Evolutionary conservation across 163 green algal species (phyloP), one percentile per base, ranked within the genome.

Genomic region (Trebouxia gelatinosa): DNA sequence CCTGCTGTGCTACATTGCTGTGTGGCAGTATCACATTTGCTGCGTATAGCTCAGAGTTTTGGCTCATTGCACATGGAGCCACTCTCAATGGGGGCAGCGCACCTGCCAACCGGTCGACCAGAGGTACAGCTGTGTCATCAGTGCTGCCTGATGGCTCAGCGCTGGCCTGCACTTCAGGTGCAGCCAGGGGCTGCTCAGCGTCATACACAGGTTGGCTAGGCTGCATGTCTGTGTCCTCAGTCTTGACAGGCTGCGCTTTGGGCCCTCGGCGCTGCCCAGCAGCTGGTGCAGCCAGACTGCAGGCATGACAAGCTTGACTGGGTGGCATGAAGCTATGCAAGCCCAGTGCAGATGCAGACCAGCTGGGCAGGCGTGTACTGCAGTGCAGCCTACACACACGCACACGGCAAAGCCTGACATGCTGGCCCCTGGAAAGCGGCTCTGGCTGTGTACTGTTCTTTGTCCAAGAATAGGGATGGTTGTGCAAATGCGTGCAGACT

Each of bases 71-170:
- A n/a, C n/a, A n/a, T n/a, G n/a, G n/a, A n/a, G n/a, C n/a, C 11
- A 31, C 11, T 6, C 11, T 70, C 19, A 34, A 17, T 17, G 7
- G 35, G 2, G 23, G 26, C 26, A 51, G 35, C 64, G 32, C 50
- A n/a, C 64, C 64, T 72, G 64, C 64, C 34, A 72, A 37, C 32
- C 64, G 31, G 64, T 72, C 64, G 11, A 72, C 35, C 19, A 72
- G 64, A 5, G 64, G 64, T 19, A 72, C 64, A 72, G 64, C 37
- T 37, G 35, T 21, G 21, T 70, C 62, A 19, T 48, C 34, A 32
- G 62, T 39, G 3, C 35, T 11, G 26, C 31, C 19, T 34, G 34
- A 6, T n/a, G 5, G 34, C 13, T 70, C 32, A 70, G 62, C 34
- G 31, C 34, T 31, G 62, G 35, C 32, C 29, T 70, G 31, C 64